A percentile compares a stretch with the other conserved stretches of the same genome.
Conservation (phyloP, 352 stramenopile genomes). For the Nothophytophthora sp. region DNA sequence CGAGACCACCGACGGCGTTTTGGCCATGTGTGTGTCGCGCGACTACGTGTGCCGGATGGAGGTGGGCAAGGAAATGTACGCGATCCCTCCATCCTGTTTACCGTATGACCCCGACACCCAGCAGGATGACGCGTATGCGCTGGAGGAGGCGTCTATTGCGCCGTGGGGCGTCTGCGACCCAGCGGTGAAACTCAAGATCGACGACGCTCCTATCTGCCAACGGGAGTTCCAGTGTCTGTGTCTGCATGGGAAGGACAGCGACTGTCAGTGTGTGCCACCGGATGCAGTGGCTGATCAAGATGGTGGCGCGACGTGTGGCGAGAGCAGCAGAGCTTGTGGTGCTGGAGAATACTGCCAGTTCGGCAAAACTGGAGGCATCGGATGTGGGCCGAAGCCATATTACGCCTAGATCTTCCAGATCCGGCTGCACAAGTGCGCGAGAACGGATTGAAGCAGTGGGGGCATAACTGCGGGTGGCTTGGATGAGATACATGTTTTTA, state of each 20-base stretch:
- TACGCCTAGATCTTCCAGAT: slow-evolving; percentile 28
- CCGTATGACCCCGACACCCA: slow-evolving; percentile 33
- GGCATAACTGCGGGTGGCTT: too few relatives aligned
- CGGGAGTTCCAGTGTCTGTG: slow-evolving; percentile 45
- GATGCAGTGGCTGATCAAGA: slow-evolving; percentile 35
- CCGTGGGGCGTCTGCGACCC: slow-evolving; percentile 41
- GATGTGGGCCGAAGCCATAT: slow-evolving; percentile 51
- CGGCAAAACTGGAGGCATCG: slow-evolving; percentile 22
- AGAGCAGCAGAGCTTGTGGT: slow-evolving; percentile 15
- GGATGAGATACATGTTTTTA: too few relatives aligned
- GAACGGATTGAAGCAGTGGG: too few relatives aligned
- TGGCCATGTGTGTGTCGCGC: slow-evolving; percentile 47
- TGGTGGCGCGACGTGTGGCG: slow-evolving; percentile 23
- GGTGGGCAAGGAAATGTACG: slow-evolving; percentile 37
- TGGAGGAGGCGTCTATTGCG: slow-evolving; percentile 24
- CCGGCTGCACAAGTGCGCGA: too few relatives aligned
- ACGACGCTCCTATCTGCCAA: slow-evolving; percentile 36
- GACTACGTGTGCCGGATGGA: slow-evolving; percentile 55
- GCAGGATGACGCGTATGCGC: slow-evolving; percentile 33
- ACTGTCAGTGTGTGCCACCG: slow-evolving; percentile 35
- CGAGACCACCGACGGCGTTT: slow-evolving; percentile 14
- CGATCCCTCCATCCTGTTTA: slow-evolving; percentile 34
- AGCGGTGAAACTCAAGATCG: slow-evolving; percentile 22
- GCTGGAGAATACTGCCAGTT: slow-evolving; percentile 48
- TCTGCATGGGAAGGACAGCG: slow-evolving; percentile 19